These are phyloP conservation scores for Aquilaria agallochum DNA, from an alignment of 441 rosid genomes.

Conservation along the genomic window DNA sequence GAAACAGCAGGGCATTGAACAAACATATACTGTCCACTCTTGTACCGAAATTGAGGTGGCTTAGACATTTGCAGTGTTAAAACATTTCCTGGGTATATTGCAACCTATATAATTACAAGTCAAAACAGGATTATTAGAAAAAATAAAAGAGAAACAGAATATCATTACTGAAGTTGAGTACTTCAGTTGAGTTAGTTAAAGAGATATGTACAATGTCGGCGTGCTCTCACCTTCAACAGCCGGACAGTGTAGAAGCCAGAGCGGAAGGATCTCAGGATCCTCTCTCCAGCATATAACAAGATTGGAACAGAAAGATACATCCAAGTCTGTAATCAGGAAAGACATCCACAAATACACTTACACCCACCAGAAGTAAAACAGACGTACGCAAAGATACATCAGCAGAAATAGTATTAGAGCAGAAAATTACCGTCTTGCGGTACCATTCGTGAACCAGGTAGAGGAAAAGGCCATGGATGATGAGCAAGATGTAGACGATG, in stretches of 20 bases:
- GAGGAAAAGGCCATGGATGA: conserved; percentile 50
- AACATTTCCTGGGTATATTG: conserved; percentile 78
- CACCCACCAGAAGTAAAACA: not conserved
- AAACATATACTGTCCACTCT: conserved; percentile 70
- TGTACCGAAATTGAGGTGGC: conserved; percentile 61
- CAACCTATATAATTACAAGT: conserved; percentile 48
- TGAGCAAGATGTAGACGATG: conserved; percentile 44
- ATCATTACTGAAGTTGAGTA: not conserved
- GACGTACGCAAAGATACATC: no score
- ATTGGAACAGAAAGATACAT: conserved; percentile 69
- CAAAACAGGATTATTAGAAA: conserved; percentile 5
- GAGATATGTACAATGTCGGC: no score
- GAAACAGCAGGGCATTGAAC: conserved; percentile 73
- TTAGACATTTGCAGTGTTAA: conserved; percentile 59
- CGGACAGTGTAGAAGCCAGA: conserved; percentile 52
- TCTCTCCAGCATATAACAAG: conserved; percentile 55
- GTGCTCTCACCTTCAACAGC: conserved; percentile 38
- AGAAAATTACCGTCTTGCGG: conserved; percentile 42
- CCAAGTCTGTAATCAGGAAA: conserved; percentile 43
- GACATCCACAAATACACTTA: conserved; percentile 5
- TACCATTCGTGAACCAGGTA: conserved; percentile 60
- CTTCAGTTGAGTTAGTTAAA: not conserved
- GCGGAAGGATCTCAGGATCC: conserved; percentile 59
- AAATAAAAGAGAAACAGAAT: not conserved
- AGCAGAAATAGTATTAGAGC: no score